Base-by-base conservation (phyloP, 75 land plant genomes). In the Cunninghamia lanceolata region DNA sequence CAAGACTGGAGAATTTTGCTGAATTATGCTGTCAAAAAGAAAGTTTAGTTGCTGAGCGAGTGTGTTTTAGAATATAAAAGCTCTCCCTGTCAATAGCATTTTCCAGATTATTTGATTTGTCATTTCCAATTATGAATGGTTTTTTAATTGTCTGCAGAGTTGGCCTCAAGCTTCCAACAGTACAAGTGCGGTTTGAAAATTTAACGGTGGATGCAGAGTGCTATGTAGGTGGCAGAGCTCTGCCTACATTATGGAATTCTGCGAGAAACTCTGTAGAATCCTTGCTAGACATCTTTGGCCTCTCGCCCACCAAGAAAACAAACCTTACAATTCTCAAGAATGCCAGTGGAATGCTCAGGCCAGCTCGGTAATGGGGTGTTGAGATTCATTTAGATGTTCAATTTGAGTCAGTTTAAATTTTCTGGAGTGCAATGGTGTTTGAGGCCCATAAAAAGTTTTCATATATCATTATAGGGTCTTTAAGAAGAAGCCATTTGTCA, bases 111-210 rank as follows among this genome's bases (percentile, higher is more conserved):
- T 54, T 16, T 54, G 17, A 4, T 66, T 4, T 28, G 2, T n/a
- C 17, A 59, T 66, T 66, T 4, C 25, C 70, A 14, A 66, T 66
- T 66, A 28, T 25, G 34, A 11, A 1, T 59, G 68, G 3, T 28
- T 63, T 16, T 43, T 66, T 66, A 0, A 43, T 82, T 66, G 40
- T 25, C 75, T 90, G 59, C 92, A 96, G 98, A 86, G 98, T 96
- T 32, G 98, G 98, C 15, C 94, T 96, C 66, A 75, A 86, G 43
- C 93, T 96, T 76, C 98, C 98, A 30, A 95, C 94, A 3, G 92
- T 95, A 5, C 94, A 96, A 85, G 96, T 96, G 15, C 86, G 98
- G 39, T 96, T 91, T 70, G 92, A 95, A 86, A 88, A 94, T 84
- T 84, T 95, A 53, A 94, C 92, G 14, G 83, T 96, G 3, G 93